Evolutionary conservation across 805 yeast species (phyloP), one percentile per base, ranked within the genome.

Genomic region (Metschnikowia shivogae): DNA sequence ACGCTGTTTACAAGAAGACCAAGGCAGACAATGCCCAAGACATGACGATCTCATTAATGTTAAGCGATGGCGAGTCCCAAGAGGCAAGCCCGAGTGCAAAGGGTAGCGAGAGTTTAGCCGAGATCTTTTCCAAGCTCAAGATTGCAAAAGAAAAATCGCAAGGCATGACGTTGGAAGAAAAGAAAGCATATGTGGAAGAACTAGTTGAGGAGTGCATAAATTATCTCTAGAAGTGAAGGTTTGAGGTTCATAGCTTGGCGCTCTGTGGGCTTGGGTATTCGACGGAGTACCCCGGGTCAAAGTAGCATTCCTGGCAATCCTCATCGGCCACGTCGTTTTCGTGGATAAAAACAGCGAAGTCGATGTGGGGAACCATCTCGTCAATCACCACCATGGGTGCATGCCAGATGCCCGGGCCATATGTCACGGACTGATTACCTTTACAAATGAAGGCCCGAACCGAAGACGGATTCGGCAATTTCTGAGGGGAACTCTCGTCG

Each of bases 371-470:
- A 11, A 83, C 66, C 4, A 69, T 67, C 22, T 77, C 80, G 29
- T 82, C 84, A 8, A 89, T 62, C 1, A 88, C 92, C 19, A 92
- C 84, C 98, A 90, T 90, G 3, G 98, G 97, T 0, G 97, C 96
- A 61, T 90, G 98, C 98, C 98, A 90, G 4, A 84, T 78, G 1
- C 85, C 88, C 10, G 76, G 78, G 0, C 89, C 95, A 61, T 89
- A 89, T 0, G 97, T 90, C 4, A 90, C 89, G 0, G 96, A 86
- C 59, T 89, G 96, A 60, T 86, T 83, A 0, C 96, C 96, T 44
- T 67, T 74, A 52, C 90, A 87, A 5, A 80, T 53, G 56, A 89
- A 90, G 0, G 95, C 96, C 52, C 70, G 74, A 9, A 83, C 56
- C 0, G 77, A 65, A 2, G 65, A 53, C n/a, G 78, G 74, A 54